phyloP scores from a whole-genome alignment of 345 rosid genomes.

The Euphorbia pulcherrima region DNA sequence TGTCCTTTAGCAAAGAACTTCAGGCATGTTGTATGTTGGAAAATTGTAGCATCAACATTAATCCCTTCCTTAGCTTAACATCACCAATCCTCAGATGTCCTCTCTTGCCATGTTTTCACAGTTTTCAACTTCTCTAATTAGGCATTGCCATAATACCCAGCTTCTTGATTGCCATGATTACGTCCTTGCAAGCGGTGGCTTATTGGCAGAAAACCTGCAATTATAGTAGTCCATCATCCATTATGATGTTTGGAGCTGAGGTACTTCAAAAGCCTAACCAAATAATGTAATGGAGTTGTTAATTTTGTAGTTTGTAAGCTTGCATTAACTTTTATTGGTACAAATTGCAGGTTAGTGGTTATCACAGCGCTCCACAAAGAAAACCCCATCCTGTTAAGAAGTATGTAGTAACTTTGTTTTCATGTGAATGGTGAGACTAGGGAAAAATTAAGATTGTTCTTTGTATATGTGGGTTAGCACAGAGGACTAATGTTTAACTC shows the following conservation, averaged over 20 bases:
- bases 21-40: constrained; percentile 42
- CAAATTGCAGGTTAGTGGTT: constrained; percentile 42
- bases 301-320: not conserved
- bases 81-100: constrained; percentile 1
- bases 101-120: not conserved
- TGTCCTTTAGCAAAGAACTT: constrained; percentile 44
- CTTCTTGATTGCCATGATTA: constrained; percentile 4
- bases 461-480: not conserved
- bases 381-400: constrained; percentile 35
- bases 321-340: constrained; percentile 7
- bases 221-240: constrained; percentile 36
- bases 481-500: too few relatives aligned
- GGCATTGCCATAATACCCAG: not conserved
- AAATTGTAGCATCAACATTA: not conserved
- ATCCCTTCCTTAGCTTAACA: not conserved
- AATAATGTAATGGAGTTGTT: not conserved
- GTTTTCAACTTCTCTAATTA: not conserved
- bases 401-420: constrained; percentile 34
- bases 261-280: constrained; percentile 23
- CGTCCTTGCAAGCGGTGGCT: constrained; percentile 40
- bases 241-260: constrained; percentile 37
- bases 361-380: constrained; percentile 25
- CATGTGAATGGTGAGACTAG: not conserved
- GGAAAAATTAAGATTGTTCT: not conserved
- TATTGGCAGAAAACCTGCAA: constrained; percentile 28